Evolutionary conservation across 2,329 filamentous ascomycete species (phyloP).

Genomic region (Pseudogymnoascus sp.): DNA sequence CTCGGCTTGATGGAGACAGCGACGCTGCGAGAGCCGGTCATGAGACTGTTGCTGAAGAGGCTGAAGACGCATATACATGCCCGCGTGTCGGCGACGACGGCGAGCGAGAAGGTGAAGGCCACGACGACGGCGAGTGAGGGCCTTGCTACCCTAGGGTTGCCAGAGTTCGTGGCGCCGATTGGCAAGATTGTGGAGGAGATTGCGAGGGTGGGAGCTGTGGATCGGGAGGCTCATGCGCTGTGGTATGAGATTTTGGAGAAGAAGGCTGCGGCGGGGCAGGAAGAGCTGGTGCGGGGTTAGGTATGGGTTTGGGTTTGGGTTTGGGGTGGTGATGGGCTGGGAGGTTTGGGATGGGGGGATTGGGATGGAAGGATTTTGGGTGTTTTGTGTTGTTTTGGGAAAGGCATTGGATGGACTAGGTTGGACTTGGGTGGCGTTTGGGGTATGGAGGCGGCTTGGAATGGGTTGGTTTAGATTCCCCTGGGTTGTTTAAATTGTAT

Average conservation of each 20-base stretch:
- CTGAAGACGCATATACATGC: constrained; percentile 58
- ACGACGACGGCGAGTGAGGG: constrained; percentile 61
- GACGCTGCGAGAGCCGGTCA: constrained; percentile 41
- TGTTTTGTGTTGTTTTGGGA: not conserved
- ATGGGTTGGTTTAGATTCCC: not conserved
- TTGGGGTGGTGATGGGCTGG: not conserved
- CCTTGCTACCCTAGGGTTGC: constrained; percentile 59
- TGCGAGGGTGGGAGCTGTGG: constrained; percentile 54
- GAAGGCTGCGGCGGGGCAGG: constrained; percentile 49
- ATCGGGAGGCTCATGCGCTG: constrained; percentile 55
- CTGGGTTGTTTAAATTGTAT: constrained; percentile 3
- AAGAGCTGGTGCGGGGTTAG: constrained; percentile 37
- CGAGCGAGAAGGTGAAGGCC: constrained; percentile 61
- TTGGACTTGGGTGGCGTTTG: not conserved
- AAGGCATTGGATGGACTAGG: not conserved
- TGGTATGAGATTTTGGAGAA: constrained; percentile 58
- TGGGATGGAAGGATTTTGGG: not conserved
- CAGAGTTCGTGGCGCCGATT: constrained; percentile 64
- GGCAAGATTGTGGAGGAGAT: constrained; percentile 62
- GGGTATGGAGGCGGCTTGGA: not conserved
- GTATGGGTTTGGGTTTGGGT: not conserved
- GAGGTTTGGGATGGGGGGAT: not conserved
- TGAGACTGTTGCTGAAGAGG: constrained; percentile 60
- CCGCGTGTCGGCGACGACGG: constrained; percentile 55
- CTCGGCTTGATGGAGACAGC: constrained; percentile 32